Evolutionary conservation across 2,329 filamentous ascomycete genomes (phyloP), one percentile per base, ranked within the genome.

Genomic region (Domatiomyces globalis): DNA sequence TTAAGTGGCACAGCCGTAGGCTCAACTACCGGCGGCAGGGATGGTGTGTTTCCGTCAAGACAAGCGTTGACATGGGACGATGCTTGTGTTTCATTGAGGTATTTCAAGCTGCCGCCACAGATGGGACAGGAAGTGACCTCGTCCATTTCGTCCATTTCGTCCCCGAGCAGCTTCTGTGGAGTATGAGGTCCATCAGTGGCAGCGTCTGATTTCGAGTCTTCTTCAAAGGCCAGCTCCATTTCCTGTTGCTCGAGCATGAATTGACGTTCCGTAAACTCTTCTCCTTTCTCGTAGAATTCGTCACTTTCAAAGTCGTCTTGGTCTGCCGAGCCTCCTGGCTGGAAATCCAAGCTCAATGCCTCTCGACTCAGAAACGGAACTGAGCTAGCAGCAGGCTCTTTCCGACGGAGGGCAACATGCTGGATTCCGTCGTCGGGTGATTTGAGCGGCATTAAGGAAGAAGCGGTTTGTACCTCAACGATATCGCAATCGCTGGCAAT

Each of bases 61-160:
- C 92, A 98, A 8, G 83, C 80, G 65, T 98, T 98, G 58, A 98
- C 92, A 66, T 98, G 92, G 1, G 83, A 70, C 5, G 84, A 85
- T 8, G 82, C 84, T 60, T 90, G 79, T 36, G 56, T 56, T 55
- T 73, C 69, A 17, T 71, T 78, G 10, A 82, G 65, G 0, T 80
- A 81, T 15, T 65, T 68, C 33, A 95, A 71, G 56, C 69, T 79
- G 1, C 73, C 72, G 59, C 77, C 78, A 65, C 92, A 96, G 25
- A 96, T 81, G 1, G 90, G 90, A 65, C 89, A 96, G 20, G 67
- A 63, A 1, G 69, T 61, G 5, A 44, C 51, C 49, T 6, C 39
- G 20, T 29, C 53, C 48, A 20, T 48, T 9, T 12, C 48, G 53
- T 17, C 45, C 45, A 25, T 53, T 19, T 62, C 63, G 12, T 45